A percentile compares a stretch with the other conserved stretches of the same genome.
These are phyloP conservation scores for Theileria parva DNA, from an alignment of 169 alveolate species.

Conservation along the genomic window DNA sequence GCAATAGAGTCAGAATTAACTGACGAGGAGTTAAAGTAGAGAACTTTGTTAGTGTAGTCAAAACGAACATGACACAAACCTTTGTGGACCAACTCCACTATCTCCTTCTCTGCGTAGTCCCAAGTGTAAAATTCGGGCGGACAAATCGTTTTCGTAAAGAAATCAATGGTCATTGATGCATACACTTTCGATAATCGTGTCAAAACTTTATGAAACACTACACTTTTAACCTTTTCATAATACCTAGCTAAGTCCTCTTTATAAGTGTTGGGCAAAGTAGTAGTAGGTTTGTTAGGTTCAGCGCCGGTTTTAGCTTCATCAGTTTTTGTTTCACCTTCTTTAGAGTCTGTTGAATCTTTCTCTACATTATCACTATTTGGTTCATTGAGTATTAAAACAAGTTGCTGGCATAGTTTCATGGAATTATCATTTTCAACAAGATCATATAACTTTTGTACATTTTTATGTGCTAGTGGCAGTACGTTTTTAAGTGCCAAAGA, in stretches of 20 bases:
- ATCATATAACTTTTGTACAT: conserved; percentile 74
- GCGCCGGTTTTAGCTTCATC: conserved; percentile 18
- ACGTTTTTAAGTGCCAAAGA: conserved; percentile 78
- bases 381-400: conserved; percentile 64
- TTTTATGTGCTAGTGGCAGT: conserved; percentile 73
- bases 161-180: conserved; percentile 81
- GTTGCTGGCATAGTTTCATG: conserved; percentile 70
- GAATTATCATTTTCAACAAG: conserved; percentile 79
- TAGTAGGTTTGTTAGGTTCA: neutral
- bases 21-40: conserved; percentile 55
- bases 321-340: conserved; percentile 29
- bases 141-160: conserved; percentile 81
- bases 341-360: neutral
- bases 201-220: conserved; percentile 81
- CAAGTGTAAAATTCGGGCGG: conserved; percentile 82
- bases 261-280: neutral
- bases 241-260: conserved; percentile 62
- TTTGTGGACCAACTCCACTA: conserved; percentile 76
- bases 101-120: conserved; percentile 82
- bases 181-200: conserved; percentile 81
- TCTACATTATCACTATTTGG: conserved; percentile 13
- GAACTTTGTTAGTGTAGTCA: conserved; percentile 71
- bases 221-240: conserved; percentile 79
- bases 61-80: conserved; percentile 70
- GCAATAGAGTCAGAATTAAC: conserved; percentile 59